Evolutionary conservation across 2,329 filamentous ascomycete genomes (phyloP), one percentile per base, ranked within the genome.

Genomic region (Rhynchosporium agropyri): DNA sequence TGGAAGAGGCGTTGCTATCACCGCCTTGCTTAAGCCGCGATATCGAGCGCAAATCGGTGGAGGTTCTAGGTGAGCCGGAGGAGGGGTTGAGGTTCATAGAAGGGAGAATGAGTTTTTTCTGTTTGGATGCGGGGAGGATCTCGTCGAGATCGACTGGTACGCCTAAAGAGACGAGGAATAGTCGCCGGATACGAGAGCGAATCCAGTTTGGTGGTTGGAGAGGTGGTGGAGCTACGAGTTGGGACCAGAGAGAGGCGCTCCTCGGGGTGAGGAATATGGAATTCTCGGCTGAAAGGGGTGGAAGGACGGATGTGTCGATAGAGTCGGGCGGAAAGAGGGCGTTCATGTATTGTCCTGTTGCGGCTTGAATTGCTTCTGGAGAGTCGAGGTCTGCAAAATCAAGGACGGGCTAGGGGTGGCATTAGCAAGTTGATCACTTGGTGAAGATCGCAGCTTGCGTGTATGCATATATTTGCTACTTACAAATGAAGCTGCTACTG

Each of bases 181-280:
- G 85, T 33, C 95, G 90, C 59, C 95, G 88, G 70, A 97, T 99
- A 58, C 93, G 91, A 58, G 92, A 97, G 67, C 95, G 91, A 63
- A 97, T 96, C 95, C 95, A 99, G 76, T 99, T 95, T 0, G 95
- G 94, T 5, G 95, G 95, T 72, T 97, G 92, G 43, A 99, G 85
- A 2, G 95, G 93, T 1, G 95, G 95, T 26, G 95, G 94, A 2
- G 94, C 94, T 36, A 97, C 92, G 4, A 99, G 86, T 79, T 99
- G 95, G 46, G 93, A 92, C 95, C 95, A 99, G 40, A 99, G 82
- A 0, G 95, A 97, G 61, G 91, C 88, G 65, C 91, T 96, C 63
- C 93, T 87, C 58, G 92, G 89, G 46, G 91, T 96, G 60, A 91
- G 86, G 77, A 97, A 95, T 57, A 92, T 84, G 50, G 89, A 80